Evolutionary conservation across 2,329 filamentous ascomycete species (phyloP).

Genomic region (Ascochyta clinopodiicola): DNA sequence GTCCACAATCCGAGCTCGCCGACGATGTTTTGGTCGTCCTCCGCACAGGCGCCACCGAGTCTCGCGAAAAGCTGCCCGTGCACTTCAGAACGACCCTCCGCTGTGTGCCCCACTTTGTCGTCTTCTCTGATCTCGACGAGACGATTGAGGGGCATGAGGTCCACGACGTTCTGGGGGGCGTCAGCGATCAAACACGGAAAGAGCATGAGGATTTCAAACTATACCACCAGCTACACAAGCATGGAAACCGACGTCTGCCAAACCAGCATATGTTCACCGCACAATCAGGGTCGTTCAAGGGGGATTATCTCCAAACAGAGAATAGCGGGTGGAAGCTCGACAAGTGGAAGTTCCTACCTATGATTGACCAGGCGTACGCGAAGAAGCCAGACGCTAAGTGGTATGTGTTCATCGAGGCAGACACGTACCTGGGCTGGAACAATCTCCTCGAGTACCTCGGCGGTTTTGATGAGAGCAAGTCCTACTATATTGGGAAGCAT

Average conservation of each 20-base stretch:
- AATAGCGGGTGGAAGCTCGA: slow-evolving; percentile 61
- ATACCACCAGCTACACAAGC: slow-evolving; percentile 57
- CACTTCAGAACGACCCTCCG: slow-evolving; percentile 64
- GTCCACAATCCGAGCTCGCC: slow-evolving; percentile 42
- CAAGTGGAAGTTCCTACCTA: slow-evolving; percentile 66
- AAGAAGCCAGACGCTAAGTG: slow-evolving; percentile 46
- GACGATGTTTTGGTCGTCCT: slow-evolving; percentile 65
- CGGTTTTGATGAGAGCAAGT: slow-evolving; percentile 47
- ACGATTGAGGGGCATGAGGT: slow-evolving; percentile 59
- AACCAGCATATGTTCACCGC: slow-evolving; percentile 38
- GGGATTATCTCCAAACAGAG: slow-evolving; percentile 45
- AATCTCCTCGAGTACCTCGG: slow-evolving; percentile 51
- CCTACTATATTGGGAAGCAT: slow-evolving; percentile 54
- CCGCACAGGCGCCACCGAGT: slow-evolving; percentile 66
- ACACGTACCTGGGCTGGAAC: slow-evolving; percentile 47
- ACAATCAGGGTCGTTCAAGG: slow-evolving; percentile 42
- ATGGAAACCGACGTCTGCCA: slow-evolving; percentile 53
- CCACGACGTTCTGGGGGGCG: slow-evolving; percentile 54
- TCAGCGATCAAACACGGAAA: slow-evolving; percentile 47
- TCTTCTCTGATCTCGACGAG: slow-evolving; percentile 67
- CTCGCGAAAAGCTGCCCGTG: slow-evolving; percentile 62
- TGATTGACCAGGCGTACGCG: slow-evolving; percentile 57
- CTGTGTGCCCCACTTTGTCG: slow-evolving; percentile 62
- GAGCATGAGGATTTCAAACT: slow-evolving; percentile 60
- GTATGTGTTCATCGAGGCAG: slow-evolving; percentile 49